A percentile compares a stretch with the other conserved stretches of the same genome.
phyloP scores from a whole-genome alignment of 768 basidiomycete species.

The Mycena rebaudengoi region DNA sequence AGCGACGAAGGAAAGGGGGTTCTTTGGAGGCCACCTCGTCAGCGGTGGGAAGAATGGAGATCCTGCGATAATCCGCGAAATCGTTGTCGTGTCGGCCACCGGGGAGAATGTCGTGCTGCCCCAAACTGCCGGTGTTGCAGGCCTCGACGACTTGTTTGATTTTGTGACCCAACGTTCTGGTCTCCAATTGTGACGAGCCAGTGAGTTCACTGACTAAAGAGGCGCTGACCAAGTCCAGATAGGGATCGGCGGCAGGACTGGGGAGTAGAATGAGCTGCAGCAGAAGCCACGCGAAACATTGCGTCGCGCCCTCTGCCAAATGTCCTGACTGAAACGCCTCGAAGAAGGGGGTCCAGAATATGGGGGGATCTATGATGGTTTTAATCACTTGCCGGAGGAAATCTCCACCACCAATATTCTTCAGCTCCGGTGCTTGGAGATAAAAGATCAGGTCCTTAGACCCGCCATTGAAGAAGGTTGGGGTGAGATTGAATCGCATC shows the following conservation, averaged over 20 bases:
- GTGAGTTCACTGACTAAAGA: neutral
- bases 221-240: slow-evolving; percentile 46
- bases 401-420: slow-evolving; percentile 43
- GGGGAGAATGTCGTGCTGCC: slow-evolving; percentile 44
- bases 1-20: slow-evolving; percentile 58
- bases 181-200: neutral
- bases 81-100: slow-evolving; percentile 81
- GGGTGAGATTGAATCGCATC: slow-evolving; percentile 45
- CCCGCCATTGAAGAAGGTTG: slow-evolving; percentile 46
- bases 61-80: slow-evolving; percentile 63
- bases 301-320: neutral
- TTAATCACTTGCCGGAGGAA: slow-evolving; percentile 46
- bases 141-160: slow-evolving; percentile 38
- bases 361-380: slow-evolving; percentile 50
- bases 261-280: slow-evolving; percentile 55
- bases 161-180: slow-evolving; percentile 31
- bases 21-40: slow-evolving; percentile 60
- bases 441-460: slow-evolving; percentile 44
- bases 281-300: slow-evolving; percentile 57
- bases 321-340: slow-evolving; percentile 39
- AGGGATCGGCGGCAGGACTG: slow-evolving; percentile 39
- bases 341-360: slow-evolving; percentile 52
- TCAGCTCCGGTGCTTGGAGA: slow-evolving; percentile 43
- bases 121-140: slow-evolving; percentile 1
- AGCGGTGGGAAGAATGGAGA: slow-evolving; percentile 70